Base-by-base conservation (phyloP, 2,329 filamentous ascomycete species). In the Blumeriella jaapii region DNA sequence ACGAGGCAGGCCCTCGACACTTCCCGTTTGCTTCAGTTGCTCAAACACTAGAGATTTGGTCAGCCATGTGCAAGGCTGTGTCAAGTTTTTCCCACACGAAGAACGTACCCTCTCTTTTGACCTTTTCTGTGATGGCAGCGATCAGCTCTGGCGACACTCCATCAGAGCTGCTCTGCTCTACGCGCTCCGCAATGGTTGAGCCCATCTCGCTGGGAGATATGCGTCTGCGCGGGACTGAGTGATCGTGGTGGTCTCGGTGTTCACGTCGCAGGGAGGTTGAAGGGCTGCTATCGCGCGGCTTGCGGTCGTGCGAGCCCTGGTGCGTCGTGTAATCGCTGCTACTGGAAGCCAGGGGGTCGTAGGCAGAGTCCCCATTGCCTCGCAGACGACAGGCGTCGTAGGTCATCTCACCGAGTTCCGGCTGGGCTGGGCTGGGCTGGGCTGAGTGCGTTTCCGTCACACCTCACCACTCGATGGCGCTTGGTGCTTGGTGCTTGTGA, bases 131-230 rank as follows among this genome's bases (percentile, higher is more conserved):
- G 45, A 78, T 72, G 41, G 74, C 68, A 30, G 70, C 67, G 32
- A 80, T 64, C 14, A 79, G 59, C 6, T 74, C 69, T 2, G 73
- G 73, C 33, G 74, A 68, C 9, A 79, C 58, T 24, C 65, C 62
- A 39, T 60, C 61, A 6, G 38, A 34, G 12, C 23, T 32, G 16
- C 39, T 13, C 13, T 44, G 28, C 8, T 47, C 42, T 19, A 30
- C 15, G 12, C 36, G 42, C 18, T 44, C 42, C 15, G 41, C 25
- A 17, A 38, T 39, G 26, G 48, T 34, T 20, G 42, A 32, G 19
- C 41, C 23, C 40, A 50, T 47, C 24, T 38, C 49, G 29, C 26
- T 29, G n/a, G 47, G 41, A 30, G 47, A 45, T 19, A 39, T 32
- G 31, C 39, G 47, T 35, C 43, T 44, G 32, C 36, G 43, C 12